These are phyloP conservation scores for Tolypocladium endophyticum DNA, from an alignment of 2,329 filamentous ascomycete species.

Conservation along the genomic window DNA sequence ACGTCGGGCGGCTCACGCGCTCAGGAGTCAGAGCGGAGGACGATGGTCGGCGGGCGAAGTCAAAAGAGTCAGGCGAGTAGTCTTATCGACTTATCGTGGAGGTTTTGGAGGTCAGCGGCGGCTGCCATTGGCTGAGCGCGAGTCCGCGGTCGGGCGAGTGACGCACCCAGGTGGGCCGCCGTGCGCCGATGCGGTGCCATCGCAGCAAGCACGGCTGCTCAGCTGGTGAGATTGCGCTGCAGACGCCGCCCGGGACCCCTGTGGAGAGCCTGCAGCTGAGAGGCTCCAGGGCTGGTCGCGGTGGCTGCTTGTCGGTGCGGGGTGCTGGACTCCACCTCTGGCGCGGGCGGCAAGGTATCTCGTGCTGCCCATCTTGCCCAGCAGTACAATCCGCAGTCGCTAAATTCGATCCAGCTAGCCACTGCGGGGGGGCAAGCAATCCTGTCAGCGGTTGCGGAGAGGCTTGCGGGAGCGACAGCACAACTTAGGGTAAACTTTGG, in stretches of 20 bases:
- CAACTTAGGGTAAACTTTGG: too few relatives aligned
- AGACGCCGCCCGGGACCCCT: not conserved
- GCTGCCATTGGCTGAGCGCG: not conserved
- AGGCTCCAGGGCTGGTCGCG: not conserved
- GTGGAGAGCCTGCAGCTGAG: not conserved
- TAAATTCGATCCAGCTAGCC: not conserved
- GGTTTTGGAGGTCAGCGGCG: not conserved
- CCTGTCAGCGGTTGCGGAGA: not conserved
- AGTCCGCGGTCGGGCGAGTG: conserved; percentile 1
- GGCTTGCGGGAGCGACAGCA: not conserved
- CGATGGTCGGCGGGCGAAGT: not conserved
- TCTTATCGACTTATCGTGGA: conserved; percentile 1
- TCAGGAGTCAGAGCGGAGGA: not conserved
- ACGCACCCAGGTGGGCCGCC: not conserved
- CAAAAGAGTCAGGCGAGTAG: not conserved
- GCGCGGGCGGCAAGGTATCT: not conserved
- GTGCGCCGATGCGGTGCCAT: not conserved
- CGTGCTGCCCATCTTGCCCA: too few relatives aligned
- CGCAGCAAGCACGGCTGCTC: not conserved
- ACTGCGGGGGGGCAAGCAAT: not conserved
- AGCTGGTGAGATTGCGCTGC: not conserved
- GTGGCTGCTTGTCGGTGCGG: not conserved
- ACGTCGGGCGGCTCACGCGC: not conserved
- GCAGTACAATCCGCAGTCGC: too few relatives aligned
- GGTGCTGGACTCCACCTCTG: not conserved